phyloP scores from a whole-genome alignment of 805 yeast species.

The Myxozyma kluyveri region DNA sequence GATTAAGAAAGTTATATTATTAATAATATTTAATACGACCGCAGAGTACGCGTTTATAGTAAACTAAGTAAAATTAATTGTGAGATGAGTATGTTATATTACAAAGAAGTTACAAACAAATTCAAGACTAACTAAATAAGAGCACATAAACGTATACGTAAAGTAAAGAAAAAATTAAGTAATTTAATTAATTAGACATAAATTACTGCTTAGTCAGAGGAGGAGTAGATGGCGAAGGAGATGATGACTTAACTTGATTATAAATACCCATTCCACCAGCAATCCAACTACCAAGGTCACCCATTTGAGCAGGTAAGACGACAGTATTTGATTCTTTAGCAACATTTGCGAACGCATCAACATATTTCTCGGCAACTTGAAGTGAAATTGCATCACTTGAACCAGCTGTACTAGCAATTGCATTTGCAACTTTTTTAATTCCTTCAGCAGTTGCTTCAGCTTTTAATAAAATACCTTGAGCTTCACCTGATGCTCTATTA shows the following conservation, averaged over 20 bases:
- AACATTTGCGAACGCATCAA: constrained; percentile 73
- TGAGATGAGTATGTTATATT: too few species aligned
- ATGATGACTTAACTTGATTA: constrained; percentile 44
- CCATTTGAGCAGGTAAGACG: constrained; percentile 71
- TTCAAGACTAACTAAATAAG: too few species aligned
- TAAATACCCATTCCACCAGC: constrained; percentile 75
- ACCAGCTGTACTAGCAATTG: constrained; percentile 65
- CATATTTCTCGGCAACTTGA: constrained; percentile 80
- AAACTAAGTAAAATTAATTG: too few species aligned
- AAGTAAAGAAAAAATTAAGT: background rate
- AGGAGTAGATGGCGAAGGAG: too few species aligned
- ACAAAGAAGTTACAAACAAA: too few species aligned
- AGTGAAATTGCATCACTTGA: constrained; percentile 74
- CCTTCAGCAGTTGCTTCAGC: constrained; percentile 76
- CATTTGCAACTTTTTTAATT: constrained; percentile 59
- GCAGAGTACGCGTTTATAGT: too few species aligned
- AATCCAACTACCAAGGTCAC: constrained; percentile 70
- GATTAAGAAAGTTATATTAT: too few species aligned
- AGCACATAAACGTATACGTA: background rate
- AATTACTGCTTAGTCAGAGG: background rate
- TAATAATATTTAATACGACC: too few species aligned
- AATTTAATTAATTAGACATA: background rate
- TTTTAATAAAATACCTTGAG: constrained; percentile 61
- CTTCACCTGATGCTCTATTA: constrained; percentile 71
- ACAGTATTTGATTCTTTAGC: constrained; percentile 81